Evolutionary conservation across 345 rosid species (phyloP).

Genomic region (Corchorus olitorius): DNA sequence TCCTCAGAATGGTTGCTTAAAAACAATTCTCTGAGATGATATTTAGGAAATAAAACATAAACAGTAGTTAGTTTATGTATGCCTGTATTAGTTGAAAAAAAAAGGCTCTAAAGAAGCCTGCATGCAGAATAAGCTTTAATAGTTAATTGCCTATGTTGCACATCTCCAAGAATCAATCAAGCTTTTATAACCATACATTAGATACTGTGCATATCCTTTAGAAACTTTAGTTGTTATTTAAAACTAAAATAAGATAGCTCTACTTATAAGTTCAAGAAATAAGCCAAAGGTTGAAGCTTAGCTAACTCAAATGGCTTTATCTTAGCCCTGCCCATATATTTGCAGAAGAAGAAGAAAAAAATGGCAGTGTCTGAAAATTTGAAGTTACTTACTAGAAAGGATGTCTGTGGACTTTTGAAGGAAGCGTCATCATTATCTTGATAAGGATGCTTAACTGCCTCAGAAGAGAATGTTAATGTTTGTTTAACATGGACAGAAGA

Average conservation of each 20-base stretch:
- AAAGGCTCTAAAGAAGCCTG: background rate
- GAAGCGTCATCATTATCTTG: constrained; percentile 31
- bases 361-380: background rate
- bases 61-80: background rate
- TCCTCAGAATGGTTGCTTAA: background rate
- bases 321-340: background rate
- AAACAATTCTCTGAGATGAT: background rate
- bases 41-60: background rate
- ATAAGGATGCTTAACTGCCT: constrained; percentile 33
- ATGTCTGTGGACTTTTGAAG: constrained; percentile 26
- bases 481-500: constrained; percentile 42
- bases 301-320: background rate
- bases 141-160: background rate
- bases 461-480: constrained; percentile 32
- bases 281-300: background rate
- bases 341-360: background rate
- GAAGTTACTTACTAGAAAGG: constrained; percentile 39
- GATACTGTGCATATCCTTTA: background rate
- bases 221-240: background rate
- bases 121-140: background rate
- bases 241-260: background rate
- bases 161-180: background rate
- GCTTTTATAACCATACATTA: background rate
- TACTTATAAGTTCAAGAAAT: background rate
- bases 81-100: background rate